Evolutionary conservation across 768 basidiomycete genomes (phyloP).

Genomic region (Boletus speciosus): DNA sequence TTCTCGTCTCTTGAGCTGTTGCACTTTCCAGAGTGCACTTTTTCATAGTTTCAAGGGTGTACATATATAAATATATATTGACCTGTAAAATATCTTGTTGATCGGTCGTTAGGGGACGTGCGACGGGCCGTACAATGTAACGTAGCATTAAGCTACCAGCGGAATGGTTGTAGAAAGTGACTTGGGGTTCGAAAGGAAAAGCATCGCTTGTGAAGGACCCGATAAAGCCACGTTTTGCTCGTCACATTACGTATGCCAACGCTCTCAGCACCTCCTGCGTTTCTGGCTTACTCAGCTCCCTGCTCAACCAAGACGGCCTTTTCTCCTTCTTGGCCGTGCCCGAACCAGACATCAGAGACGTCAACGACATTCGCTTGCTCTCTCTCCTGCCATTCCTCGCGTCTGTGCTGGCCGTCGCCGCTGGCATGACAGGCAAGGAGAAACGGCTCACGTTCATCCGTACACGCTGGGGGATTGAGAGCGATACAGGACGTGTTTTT

Average conservation of each 20-base stretch:
- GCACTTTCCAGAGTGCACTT: too few species aligned
- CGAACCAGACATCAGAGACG: background rate
- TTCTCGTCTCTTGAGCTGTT: too few species aligned
- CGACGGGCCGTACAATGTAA: too few species aligned
- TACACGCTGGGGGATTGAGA: slow-evolving; percentile 8
- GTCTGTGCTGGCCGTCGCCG: background rate
- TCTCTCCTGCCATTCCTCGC: background rate
- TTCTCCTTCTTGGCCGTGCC: slow-evolving; percentile 12
- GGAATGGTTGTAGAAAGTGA: background rate
- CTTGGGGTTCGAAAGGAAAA: too few species aligned
- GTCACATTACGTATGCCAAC: background rate
- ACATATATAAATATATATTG: background rate
- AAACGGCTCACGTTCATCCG: slow-evolving; percentile 10
- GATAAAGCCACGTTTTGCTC: too few species aligned
- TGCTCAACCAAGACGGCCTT: slow-evolving; percentile 13
- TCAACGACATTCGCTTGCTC: slow-evolving; percentile 1
- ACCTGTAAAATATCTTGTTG: background rate
- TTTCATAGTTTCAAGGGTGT: background rate
- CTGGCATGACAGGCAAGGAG: slow-evolving; percentile 15
- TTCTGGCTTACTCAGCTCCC: slow-evolving; percentile 17
- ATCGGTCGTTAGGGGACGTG: background rate
- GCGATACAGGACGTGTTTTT: slow-evolving; percentile 7
- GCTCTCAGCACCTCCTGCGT: slow-evolving; percentile 22
- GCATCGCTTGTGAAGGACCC: too few species aligned
- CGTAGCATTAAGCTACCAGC: background rate